Conservation (phyloP, 805 yeast genomes). For the Metschnikowia cubensis region DNA sequence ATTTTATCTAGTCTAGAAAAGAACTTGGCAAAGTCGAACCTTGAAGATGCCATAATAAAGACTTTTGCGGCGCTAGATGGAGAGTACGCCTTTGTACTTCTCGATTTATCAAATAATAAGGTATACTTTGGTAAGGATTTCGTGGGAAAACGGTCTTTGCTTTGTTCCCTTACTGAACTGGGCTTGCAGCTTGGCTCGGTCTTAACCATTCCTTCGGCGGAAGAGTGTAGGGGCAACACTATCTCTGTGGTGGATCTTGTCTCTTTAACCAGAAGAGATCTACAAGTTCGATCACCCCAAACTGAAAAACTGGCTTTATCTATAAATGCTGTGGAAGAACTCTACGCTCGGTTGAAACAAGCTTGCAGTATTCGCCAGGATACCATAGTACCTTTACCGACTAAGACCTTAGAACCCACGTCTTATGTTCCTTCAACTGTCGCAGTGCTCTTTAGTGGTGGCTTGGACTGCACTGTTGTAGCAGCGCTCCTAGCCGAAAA, state of each 20-base stretch:
- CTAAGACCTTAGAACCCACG: neutral
- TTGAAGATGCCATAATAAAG: constrained; percentile 33
- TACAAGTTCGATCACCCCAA: neutral
- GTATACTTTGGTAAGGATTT: constrained; percentile 81
- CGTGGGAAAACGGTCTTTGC: constrained; percentile 76
- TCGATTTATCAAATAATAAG: constrained; percentile 36
- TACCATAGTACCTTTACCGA: constrained; percentile 40
- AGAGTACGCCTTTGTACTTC: constrained; percentile 70
- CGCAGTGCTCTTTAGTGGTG: constrained; percentile 86
- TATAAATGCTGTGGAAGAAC: neutral
- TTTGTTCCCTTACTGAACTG: constrained; percentile 33
- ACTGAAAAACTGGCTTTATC: neutral
- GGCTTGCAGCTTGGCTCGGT: constrained; percentile 42
- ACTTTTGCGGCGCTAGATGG: constrained; percentile 57
- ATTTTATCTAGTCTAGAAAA: constrained; percentile 37
- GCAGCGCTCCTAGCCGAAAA: constrained; percentile 46
- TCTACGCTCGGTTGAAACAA: constrained; percentile 24
- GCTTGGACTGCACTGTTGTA: constrained; percentile 84
- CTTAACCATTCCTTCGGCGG: constrained; percentile 24
- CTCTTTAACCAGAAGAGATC: neutral
- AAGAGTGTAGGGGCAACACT: constrained; percentile 54
- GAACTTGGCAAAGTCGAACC: constrained; percentile 10
- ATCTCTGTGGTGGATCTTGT: constrained; percentile 43
- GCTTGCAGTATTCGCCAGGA: constrained; percentile 51
- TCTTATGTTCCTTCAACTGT: constrained; percentile 18